phyloP scores from a whole-genome alignment of 2,329 filamentous ascomycete genomes.

The Clarireedia homoeocarpa region DNA sequence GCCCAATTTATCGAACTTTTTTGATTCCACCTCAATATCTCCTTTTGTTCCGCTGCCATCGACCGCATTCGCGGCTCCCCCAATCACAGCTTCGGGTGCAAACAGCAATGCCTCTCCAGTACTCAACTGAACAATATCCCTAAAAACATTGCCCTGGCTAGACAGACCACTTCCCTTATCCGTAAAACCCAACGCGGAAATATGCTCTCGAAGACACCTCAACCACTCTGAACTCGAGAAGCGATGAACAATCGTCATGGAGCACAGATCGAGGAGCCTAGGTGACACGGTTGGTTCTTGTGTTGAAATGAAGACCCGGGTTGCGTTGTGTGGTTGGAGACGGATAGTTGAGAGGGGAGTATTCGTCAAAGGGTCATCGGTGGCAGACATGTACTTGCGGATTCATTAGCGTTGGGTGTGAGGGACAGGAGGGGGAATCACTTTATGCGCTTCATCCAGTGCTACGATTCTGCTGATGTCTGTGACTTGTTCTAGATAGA shows the following conservation, averaged over 20 bases:
- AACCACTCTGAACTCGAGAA: constrained; percentile 61
- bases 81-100: constrained; percentile 37
- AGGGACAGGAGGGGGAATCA: constrained; percentile 20
- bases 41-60: constrained; percentile 31
- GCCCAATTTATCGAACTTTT: background rate
- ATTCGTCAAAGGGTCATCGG: constrained; percentile 54
- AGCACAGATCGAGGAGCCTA: constrained; percentile 61
- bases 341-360: constrained; percentile 56
- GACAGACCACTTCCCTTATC: constrained; percentile 19
- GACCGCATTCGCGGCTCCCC: constrained; percentile 19
- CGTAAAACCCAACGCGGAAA: constrained; percentile 37
- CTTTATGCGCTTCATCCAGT: constrained; percentile 72
- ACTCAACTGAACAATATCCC: constrained; percentile 38
- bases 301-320: constrained; percentile 63
- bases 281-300: constrained; percentile 70
- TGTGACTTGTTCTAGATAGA: constrained; percentile 52
- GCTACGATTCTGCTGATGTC: constrained; percentile 53
- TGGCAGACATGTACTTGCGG: constrained; percentile 49
- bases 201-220: constrained; percentile 31
- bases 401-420: background rate
- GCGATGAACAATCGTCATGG: constrained; percentile 62
- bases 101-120: constrained; percentile 44
- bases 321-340: constrained; percentile 61
- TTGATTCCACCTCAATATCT: background rate
- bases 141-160: constrained; percentile 29